phyloP scores from a whole-genome alignment of 2,329 filamentous ascomycete species.

The Alternaria sp. region DNA sequence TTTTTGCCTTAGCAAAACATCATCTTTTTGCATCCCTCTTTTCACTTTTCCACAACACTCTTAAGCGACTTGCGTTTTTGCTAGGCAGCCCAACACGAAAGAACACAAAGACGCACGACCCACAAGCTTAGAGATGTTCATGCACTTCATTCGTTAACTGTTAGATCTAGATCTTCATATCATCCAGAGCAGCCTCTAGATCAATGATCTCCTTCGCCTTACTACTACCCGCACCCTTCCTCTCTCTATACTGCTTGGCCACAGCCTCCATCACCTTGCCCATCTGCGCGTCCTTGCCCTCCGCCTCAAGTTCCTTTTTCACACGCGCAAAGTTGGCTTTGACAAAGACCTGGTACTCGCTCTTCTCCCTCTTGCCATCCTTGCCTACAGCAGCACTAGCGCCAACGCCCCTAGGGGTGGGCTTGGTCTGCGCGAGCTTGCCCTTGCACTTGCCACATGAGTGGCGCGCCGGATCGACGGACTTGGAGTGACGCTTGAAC shows the following conservation, averaged over 20 bases:
- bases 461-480: constrained; percentile 74
- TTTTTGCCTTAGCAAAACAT: no score
- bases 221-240: constrained; percentile 41
- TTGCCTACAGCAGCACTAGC: constrained; percentile 4
- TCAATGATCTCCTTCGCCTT: constrained; percentile 11
- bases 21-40: no score
- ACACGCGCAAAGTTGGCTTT: constrained; percentile 69
- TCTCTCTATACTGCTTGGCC: constrained; percentile 65
- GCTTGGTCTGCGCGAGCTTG: constrained; percentile 76
- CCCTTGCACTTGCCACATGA: constrained; percentile 78
- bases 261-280: constrained; percentile 74
- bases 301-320: constrained; percentile 51
- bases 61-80: neutral
- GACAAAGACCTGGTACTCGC: constrained; percentile 65
- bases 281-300: constrained; percentile 56
- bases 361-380: constrained; percentile 40
- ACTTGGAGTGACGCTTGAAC: constrained; percentile 85
- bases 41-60: no score
- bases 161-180: constrained; percentile 25
- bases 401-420: constrained; percentile 64
- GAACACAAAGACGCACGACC: neutral
- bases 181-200: constrained; percentile 31
- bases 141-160: neutral
- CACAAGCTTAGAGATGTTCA: neutral
- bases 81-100: no score